phyloP scores from a whole-genome alignment of 148 eudicot species.

The Heliosperma pusillum region DNA sequence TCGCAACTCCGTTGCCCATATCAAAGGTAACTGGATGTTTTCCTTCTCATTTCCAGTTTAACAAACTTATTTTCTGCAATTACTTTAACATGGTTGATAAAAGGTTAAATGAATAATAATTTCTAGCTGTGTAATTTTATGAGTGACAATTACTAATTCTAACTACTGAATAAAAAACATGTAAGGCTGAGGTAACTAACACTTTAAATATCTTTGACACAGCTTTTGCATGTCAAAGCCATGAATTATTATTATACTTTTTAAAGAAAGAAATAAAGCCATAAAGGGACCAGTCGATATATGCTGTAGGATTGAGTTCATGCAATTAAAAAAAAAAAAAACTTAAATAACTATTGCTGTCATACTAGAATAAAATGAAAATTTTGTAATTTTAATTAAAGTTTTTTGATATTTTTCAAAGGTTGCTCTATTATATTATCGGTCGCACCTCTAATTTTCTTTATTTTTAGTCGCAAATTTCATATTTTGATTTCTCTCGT shows the following conservation, averaged over 20 bases:
- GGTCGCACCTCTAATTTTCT: not conserved
- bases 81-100: not conserved
- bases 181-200: not conserved
- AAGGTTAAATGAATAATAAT: not conserved
- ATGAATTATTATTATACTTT: not conserved
- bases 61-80: not conserved
- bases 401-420: no score
- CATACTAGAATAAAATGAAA: no score
- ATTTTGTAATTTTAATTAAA: no score
- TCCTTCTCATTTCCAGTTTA: not conserved
- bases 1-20: conserved; percentile 36
- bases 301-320: not conserved
- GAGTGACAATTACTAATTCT: not conserved
- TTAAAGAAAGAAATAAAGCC: not conserved
- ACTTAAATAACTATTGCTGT: no score
- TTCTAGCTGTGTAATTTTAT: not conserved
- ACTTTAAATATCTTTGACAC: not conserved
- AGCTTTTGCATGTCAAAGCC: conserved; percentile 20
- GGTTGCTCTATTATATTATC: not conserved
- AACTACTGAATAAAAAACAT: not conserved
- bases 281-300: not conserved
- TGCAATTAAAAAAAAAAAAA: no score
- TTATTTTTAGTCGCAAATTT: no score
- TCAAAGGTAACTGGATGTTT: conserved; percentile 31
- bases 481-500: no score